Base-by-base conservation (phyloP, 257 asterid species). In the Buddleja alternifolia region DNA sequence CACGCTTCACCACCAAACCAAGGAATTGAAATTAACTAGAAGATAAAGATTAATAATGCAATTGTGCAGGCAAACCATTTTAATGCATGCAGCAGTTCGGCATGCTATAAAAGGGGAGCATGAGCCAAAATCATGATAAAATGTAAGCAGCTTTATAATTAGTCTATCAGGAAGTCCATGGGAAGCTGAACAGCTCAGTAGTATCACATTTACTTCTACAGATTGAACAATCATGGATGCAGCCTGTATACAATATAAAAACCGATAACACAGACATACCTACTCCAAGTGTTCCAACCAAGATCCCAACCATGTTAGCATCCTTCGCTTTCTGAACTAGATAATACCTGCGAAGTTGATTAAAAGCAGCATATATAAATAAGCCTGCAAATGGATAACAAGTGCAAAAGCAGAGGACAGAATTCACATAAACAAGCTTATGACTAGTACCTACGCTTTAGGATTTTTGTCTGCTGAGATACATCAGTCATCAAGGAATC, bases 271-370 rank as follows among this genome's bases (percentile, higher is more conserved):
- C 32, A 47, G 60, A 60, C 73, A 52, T 78, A 90, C 99, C 97
- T 72, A 87, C 91, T 63, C 97, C 99, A 79, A 93, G 99, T 45
- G 99, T 90, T 67, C 99, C 99, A 34, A 93, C 97, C 91, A 93
- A 78, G 80, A 93, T 90, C 23, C 99, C 99, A 40, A 93, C 81
- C 83, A 90, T 90, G 79, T 81, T 87, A 55, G 99, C 99, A 83
- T 93, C 99, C 86, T 90, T 93, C 56, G 97, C 96, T 70, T 93
- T 93, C 80, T 93, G 96, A 70, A 90, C 90, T 61, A 93, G 88
- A 85, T 84, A 93, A 79, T 93, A 93, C 81, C 99, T 93, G 85
- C 76, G 61, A 58, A 57, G 50, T 70, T 63, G 56, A 56, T 74
- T 7, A 9, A 45, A 36, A 39, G 54, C 50, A 25, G 68, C n/a